Conservation (phyloP, 768 basidiomycete species). For the Saitozyma podzolica region DNA sequence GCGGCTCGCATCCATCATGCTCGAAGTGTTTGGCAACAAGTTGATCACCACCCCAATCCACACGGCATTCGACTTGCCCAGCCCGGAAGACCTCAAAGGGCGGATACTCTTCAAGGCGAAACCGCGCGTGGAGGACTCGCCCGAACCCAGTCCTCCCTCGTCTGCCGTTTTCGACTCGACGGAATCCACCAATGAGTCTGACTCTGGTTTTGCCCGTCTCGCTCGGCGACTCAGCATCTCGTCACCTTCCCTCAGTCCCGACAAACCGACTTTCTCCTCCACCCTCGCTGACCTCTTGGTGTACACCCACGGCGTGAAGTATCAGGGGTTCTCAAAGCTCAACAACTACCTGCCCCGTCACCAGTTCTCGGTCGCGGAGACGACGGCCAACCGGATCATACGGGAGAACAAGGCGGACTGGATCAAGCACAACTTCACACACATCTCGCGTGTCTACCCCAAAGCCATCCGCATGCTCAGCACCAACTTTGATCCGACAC, state of each 20-base stretch:
- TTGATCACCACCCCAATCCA: slow-evolving; percentile 58
- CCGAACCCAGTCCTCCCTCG: neutral
- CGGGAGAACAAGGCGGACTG: slow-evolving; percentile 60
- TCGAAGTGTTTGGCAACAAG: slow-evolving; percentile 61
- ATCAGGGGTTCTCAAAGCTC: slow-evolving; percentile 82
- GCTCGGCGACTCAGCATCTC: slow-evolving; percentile 30
- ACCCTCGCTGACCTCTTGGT: slow-evolving; percentile 74
- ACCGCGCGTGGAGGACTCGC: slow-evolving; percentile 7
- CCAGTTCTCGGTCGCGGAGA: slow-evolving; percentile 90
- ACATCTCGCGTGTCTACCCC: slow-evolving; percentile 83
- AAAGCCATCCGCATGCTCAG: slow-evolving; percentile 77
- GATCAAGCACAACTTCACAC: slow-evolving; percentile 80
- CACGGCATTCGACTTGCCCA: slow-evolving; percentile 64
- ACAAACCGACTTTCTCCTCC: slow-evolving; percentile 58
- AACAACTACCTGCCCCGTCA: slow-evolving; percentile 82
- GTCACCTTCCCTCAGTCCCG: slow-evolving; percentile 4
- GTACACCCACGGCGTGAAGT: slow-evolving; percentile 95
- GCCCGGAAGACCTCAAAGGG: slow-evolving; percentile 76
- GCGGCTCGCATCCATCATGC: slow-evolving; percentile 72
- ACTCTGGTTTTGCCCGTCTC: slow-evolving; percentile 31
- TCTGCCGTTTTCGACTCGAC: slow-evolving; percentile 20
- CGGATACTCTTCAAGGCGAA: slow-evolving; percentile 79
- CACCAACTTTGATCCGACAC: slow-evolving; percentile 83
- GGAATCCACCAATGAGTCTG: slow-evolving; percentile 33
- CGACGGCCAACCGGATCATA: slow-evolving; percentile 71